Evolutionary conservation across 106 monocot genomes (phyloP), one percentile per base, ranked within the genome.

Genomic region (Gastrodia elata): DNA sequence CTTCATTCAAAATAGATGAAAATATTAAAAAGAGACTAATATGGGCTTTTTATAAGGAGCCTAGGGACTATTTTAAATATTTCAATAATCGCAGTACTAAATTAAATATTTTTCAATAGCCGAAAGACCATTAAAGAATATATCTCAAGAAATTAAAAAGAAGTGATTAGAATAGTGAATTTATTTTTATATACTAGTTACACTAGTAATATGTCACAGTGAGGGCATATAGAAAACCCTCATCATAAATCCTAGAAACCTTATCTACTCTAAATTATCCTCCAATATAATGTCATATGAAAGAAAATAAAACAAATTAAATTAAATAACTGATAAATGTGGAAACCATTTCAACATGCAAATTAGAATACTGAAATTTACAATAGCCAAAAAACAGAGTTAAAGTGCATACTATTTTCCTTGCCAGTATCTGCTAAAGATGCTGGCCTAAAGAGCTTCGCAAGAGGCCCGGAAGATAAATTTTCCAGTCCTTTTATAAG

Each of bases 401-500:
- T 61, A 22, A 57, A 61, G 49, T 74, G 14, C 82, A 49, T 82
- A 85, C 85, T 70, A 18, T 77, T 79, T 68, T 86, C 71, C 11
- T 64, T 77, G 69, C 82, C 71, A 16, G 70, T 58, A 15, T 83
- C 68, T 34, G 65, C n/a, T 39, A 77, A 73, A 49, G 82, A 71
- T 76, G 93, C 83, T 76, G 97, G 59, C 73, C 71, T 88, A 56
- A 98, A 93, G 72, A 98, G 90, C 64, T 91, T 88, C 65, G 88
- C 88, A 20, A 98, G 78, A 39, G 97, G 97, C 5, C 97, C 97
- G 36, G 93, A 86, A 65, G 97, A 93, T 72, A 98, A 85, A 52
- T 91, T 78, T 41, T 83, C 81, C 37, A 98, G 72, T 75, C 90
- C 90, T 87, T 83, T 93, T n/a, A 74, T 71, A 13, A 98, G 78